Evolutionary conservation across 2,329 filamentous ascomycete species (phyloP), one percentile per base, ranked within the genome.

Genomic region (Pseudofabraea citricarpa): DNA sequence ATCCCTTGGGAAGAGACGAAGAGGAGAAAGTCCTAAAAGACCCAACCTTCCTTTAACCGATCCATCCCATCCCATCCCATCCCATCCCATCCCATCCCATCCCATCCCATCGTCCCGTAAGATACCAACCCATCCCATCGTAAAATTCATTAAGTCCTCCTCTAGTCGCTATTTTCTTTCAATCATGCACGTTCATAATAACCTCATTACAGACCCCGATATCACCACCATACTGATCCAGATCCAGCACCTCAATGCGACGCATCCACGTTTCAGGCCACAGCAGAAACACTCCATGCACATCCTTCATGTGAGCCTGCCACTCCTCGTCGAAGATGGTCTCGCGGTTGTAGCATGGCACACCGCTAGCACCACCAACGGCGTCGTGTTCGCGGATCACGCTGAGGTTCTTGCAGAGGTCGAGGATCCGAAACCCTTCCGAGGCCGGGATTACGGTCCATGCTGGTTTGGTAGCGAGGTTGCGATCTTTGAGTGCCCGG

Each of bases 211-310:
- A 52, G 9, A 46, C 52, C 15, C 51, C 56, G 26, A 59, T 59
- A 40, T 57, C 54, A 0, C 56, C 56, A 1, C 53, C 56, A 45
- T 56, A 55, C 3, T 48, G 51, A 19, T 56, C 56, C 13, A 59
- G 35, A 43, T 59, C 57, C 29, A 59, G 35, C 4, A 59, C 57
- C 41, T 59, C 57, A 31, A 59, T 53, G 38, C 56, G 43, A 15
- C 50, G 38, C 56, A 59, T 58, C 57, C 57, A 59, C 22, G 57
- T 59, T 27, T 59, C 53, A 2, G 57, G 57, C 57, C 57, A 59
- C 2, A 59, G 31, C 19, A 57, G 35, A 26, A 54, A 57, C 1
- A 59, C 52, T 1, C 57, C 57, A 47, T 59, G 56, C 13, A 59
- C 50, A 47, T 59, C 57, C 16, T 55, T 54, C 54, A 59, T 59